Evolutionary conservation across 2,329 filamentous ascomycete species (phyloP).

Genomic region (Graphilbum fragrans): DNA sequence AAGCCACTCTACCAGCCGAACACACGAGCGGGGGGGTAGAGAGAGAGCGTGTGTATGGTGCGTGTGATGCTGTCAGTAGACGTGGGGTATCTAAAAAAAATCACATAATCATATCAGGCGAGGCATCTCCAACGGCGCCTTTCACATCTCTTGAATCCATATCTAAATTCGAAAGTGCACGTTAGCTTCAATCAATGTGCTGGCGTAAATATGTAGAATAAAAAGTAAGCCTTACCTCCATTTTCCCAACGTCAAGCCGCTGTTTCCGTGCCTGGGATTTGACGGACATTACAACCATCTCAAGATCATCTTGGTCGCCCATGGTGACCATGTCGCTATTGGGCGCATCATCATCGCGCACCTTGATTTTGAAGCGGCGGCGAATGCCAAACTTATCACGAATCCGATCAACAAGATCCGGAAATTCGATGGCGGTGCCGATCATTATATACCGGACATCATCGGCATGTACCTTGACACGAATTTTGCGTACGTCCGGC

Average conservation of each 20-base stretch:
- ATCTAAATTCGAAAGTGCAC: no score
- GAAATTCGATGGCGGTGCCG: constrained; percentile 57
- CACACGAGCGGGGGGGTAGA: no score
- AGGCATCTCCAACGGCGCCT: no score
- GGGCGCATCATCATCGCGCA: constrained; percentile 64
- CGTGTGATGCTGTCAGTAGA: not conserved
- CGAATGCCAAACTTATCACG: constrained; percentile 75
- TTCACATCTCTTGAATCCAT: constrained; percentile 21
- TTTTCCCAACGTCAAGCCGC: constrained; percentile 73
- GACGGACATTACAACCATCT: constrained; percentile 66
- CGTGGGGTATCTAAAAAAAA: not conserved
- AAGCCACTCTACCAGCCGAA: no score
- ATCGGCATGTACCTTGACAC: constrained; percentile 83
- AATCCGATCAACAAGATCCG: constrained; percentile 67
- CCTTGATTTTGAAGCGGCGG: constrained; percentile 76
- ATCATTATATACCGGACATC: constrained; percentile 93
- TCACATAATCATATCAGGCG: not conserved
- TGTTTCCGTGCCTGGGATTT: constrained; percentile 60
- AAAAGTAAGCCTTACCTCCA: constrained; percentile 62
- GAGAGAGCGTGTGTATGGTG: no score
- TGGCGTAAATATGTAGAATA: not conserved
- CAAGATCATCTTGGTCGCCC: constrained; percentile 90
- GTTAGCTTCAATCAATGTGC: no score
- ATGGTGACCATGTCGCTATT: constrained; percentile 88
- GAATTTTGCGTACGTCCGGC: constrained; percentile 63